Base-by-base conservation (phyloP, 306 rosid genomes). In the Cucumis sativus region DNA sequence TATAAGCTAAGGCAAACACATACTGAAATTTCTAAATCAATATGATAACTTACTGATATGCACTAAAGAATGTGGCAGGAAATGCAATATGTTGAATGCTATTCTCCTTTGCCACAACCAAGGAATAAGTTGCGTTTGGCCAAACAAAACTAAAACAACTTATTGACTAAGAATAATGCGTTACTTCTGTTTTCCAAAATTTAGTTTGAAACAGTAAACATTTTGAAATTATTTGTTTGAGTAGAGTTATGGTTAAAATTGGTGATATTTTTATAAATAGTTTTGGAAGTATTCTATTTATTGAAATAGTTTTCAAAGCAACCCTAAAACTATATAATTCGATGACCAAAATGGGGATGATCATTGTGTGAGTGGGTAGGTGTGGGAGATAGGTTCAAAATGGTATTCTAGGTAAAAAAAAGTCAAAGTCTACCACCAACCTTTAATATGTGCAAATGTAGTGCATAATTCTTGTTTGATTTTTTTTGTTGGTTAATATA, bases 31-130 rank as follows among this genome's bases (percentile, higher is more conserved):
- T 55, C 59, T 55, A 17, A 15, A 55, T 55, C 59, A 55, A 55
- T 55, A 55, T 55, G 21, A 25, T 10, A 41, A 86, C 97, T 76
- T 82, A 93, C 98, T 91, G 90, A 81, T 49, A 90, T 51, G 81
- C 82, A 74, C 98, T 97, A 64, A 97, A 93, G 41, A 97, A 93
- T 88, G 91, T 88, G 59, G 98, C 98, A 57, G 97, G 86, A 85
- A 93, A 91, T 16, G 98, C 96, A 55, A 93, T 51, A 75, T 91
- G 86, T 74, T 81, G 88, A 83, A 93, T 84, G 85, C 66, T 84
- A 84, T 85, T 88, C 77, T 84, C 91, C 80, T 85, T 87, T 52
- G 98, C 97, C 79, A 93, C 83, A 82, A 78, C 86, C 88, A 93
- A 83, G 49, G 49, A 43, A 43, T 43, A 43, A 1, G 49, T 43